Conservation (phyloP, 805 yeast genomes). For the Metschnikowia amazonensis region DNA sequence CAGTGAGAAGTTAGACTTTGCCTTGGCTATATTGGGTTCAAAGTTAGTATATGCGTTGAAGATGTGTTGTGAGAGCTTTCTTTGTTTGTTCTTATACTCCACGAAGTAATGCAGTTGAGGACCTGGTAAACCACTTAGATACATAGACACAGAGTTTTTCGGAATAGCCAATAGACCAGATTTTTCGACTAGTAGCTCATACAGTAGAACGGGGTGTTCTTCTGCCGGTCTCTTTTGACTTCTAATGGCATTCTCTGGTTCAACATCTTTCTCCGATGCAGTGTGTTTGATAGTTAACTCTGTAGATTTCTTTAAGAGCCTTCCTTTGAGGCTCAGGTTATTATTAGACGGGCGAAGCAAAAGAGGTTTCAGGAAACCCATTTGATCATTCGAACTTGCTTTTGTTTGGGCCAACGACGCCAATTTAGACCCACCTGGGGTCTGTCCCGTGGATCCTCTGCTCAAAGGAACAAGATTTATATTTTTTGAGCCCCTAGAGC, state of each 20-base stretch:
- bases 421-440: conserved; percentile 7
- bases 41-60: conserved; percentile 41
- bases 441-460: neutral
- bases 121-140: conserved; percentile 3
- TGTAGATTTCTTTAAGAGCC: neutral
- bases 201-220: conserved; percentile 1
- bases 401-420: conserved; percentile 7
- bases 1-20: conserved; percentile 50
- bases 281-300: neutral
- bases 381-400: neutral
- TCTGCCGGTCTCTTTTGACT: neutral
- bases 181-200: conserved; percentile 8
- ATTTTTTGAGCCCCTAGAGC: neutral
- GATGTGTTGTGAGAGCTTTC: conserved; percentile 14
- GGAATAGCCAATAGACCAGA: conserved; percentile 10
- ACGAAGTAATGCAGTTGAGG: neutral
- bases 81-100: conserved; percentile 7
- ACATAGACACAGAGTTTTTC: conserved; percentile 6
- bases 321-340: neutral
- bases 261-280: neutral
- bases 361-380: neutral
- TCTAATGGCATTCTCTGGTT: neutral
- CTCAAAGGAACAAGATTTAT: neutral
- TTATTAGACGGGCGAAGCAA: neutral
- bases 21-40: conserved; percentile 36